Percentiles rank a stretch among this genome's conserved stretches.
Conservation (phyloP, 768 basidiomycete genomes). For the Pulveroboletus sp. region DNA sequence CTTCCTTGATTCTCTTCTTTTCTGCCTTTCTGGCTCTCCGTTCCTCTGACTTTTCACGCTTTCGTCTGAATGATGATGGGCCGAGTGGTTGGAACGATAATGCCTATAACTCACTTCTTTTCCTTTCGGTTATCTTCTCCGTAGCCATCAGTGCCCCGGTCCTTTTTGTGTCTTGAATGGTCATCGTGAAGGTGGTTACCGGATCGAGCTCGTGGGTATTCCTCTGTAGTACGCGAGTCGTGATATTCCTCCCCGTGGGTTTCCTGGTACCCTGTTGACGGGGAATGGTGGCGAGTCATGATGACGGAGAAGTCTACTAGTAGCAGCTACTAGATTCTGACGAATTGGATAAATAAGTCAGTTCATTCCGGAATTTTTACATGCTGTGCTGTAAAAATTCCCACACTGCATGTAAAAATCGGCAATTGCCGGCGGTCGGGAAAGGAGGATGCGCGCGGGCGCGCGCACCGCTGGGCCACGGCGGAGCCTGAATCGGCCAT, state of each 20-base stretch:
- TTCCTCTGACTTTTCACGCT: conserved; percentile 85
- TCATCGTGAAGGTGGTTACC: conserved; percentile 27
- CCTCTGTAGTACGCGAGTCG: conserved; percentile 34
- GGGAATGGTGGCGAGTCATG: conserved; percentile 49
- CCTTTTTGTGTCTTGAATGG: conserved; percentile 25
- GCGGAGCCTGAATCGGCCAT: no score
- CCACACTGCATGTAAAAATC: no score
- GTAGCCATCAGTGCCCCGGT: conserved; percentile 18
- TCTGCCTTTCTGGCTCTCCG: conserved; percentile 83
- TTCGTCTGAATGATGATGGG: conserved; percentile 50
- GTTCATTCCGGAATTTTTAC: no score
- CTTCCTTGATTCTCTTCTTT: conserved; percentile 77
- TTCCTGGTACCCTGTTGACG: conserved; percentile 38
- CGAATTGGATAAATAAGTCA: neutral
- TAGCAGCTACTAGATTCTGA: no score
- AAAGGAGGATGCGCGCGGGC: no score
- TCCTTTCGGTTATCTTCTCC: conserved; percentile 35
- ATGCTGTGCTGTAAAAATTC: no score
- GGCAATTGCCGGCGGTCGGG: no score
- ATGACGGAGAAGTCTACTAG: neutral
- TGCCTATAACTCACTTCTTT: conserved; percentile 44
- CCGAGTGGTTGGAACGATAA: neutral
- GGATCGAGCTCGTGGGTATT: conserved; percentile 30
- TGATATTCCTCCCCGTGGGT: conserved; percentile 30
- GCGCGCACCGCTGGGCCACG: no score